Evolutionary conservation across 306 rosid genomes (phyloP).

Genomic region (Inga laurina): DNA sequence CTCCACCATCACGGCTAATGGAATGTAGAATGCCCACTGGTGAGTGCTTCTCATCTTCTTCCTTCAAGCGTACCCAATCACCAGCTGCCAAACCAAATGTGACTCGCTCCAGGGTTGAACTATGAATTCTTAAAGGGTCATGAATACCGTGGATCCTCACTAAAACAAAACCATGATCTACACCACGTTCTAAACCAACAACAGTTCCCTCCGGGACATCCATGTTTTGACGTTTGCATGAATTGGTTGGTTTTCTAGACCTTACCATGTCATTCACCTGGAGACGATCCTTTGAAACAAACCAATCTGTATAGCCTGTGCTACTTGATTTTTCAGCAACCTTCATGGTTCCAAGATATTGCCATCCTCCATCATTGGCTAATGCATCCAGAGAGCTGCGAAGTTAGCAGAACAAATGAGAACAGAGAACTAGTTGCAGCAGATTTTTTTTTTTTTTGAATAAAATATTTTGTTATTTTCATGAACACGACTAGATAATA

Average conservation of each 20-base stretch:
- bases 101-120: conserved; percentile 68
- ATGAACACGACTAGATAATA: conserved; percentile 21
- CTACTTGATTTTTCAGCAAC: conserved; percentile 51
- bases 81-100: conserved; percentile 79
- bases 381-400: conserved; percentile 67
- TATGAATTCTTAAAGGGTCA: conserved; percentile 73
- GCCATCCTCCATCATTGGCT: conserved; percentile 62
- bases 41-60: conserved; percentile 64
- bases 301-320: conserved; percentile 67
- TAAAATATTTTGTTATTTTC: conserved; percentile 4
- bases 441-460: too few relatives aligned
- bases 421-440: not conserved
- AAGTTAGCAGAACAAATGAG: conserved; percentile 30
- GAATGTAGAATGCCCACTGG: conserved; percentile 86
- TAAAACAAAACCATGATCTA: conserved; percentile 62
- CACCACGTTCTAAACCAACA: conserved; percentile 65
- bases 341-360: conserved; percentile 49
- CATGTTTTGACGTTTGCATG: conserved; percentile 72
- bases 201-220: conserved; percentile 79
- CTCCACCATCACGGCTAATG: conserved; percentile 59
- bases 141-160: conserved; percentile 83
- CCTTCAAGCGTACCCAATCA: conserved; percentile 75
- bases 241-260: conserved; percentile 74
- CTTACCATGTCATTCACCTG: conserved; percentile 85
- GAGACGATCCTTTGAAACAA: conserved; percentile 78